phyloP scores from a whole-genome alignment of 2,329 filamentous ascomycete species.

The Beauveria brongniartii region DNA sequence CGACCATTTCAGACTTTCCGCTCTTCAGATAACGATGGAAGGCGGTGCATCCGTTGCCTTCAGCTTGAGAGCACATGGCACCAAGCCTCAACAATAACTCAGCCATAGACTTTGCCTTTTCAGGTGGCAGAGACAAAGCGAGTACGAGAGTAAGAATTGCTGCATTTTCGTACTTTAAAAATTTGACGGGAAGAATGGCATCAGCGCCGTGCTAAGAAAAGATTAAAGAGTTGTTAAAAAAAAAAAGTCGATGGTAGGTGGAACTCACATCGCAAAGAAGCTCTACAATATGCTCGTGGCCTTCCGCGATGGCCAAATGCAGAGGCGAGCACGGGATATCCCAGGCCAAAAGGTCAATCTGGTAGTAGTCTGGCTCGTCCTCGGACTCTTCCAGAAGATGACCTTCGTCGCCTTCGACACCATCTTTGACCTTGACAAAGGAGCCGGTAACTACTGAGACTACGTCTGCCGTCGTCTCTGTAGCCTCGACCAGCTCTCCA shows the following conservation, averaged over 20 bases:
- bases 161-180: slow-evolving; percentile 41
- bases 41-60: slow-evolving; percentile 54
- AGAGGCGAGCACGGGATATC: slow-evolving; percentile 66
- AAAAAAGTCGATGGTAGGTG: not conserved
- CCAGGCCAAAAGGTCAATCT: slow-evolving; percentile 74
- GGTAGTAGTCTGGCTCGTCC: slow-evolving; percentile 69
- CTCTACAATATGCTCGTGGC: slow-evolving; percentile 61
- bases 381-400: slow-evolving; percentile 45
- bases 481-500: slow-evolving; percentile 37
- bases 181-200: slow-evolving; percentile 65
- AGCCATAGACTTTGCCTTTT: slow-evolving; percentile 58
- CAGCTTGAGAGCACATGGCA: slow-evolving; percentile 65
- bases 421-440: slow-evolving; percentile 58
- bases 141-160: slow-evolving; percentile 65
- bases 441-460: slow-evolving; percentile 58
- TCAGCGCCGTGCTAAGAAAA: slow-evolving; percentile 63
- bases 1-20: slow-evolving; percentile 38
- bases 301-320: slow-evolving; percentile 69
- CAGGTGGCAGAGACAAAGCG: slow-evolving; percentile 53
- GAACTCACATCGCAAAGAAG: slow-evolving; percentile 51
- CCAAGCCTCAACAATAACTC: slow-evolving; percentile 59
- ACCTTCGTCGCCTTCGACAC: slow-evolving; percentile 28
- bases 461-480: slow-evolving; percentile 43
- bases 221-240: slow-evolving; percentile 8
- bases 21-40: slow-evolving; percentile 56